Base-by-base conservation (phyloP, 2,329 filamentous ascomycete genomes). In the Clonostachys solani region DNA sequence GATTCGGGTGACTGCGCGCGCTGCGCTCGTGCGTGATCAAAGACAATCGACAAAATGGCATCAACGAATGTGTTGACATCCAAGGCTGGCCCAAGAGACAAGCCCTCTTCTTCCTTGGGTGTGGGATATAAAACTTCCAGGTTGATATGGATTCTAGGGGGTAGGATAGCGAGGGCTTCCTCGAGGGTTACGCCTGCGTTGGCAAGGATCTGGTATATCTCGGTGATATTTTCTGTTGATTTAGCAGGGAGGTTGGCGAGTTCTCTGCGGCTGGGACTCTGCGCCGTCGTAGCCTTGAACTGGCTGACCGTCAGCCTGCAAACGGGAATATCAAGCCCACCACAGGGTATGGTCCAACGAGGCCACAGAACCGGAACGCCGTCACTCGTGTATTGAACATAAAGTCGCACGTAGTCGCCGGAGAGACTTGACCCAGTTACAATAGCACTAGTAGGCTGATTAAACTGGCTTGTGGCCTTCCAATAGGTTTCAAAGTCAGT, bases 401-500 rank as follows among this genome's bases (percentile, higher is more conserved):
- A 95, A 8, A 99, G 71, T 47, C 92, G 83, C 19, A 96, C 84
- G 64, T 97, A 97, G 59, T 97, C 89, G n/a, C 94, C 94, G 4
- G 90, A 95, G 47, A 99, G 68, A 68, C 92, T 97, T 10, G 92
- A 97, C 1, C 92, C 94, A 0, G 92, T 97, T 16, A 99, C 89
- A 19, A 97, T 82, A 19, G 90, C 89, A 60, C 81, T 94, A 42
- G 91, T 88, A 1, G 68, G 68, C 44, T 89, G 84, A 62, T 96
- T 90, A 43, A 94, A 80, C 56, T 96, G 91, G 59, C 91, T 96
- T 2, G 94, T 99, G 1, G 92, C 92, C 67, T 97, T 99, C 94
- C 94, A 99, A 67, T 99, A 99, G 1, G 94, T 97, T 52, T 95
- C 94, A 58, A 97, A 99, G 60, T 97, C 92, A 2, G 94, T 95